These are phyloP conservation scores for Magnusiomyces ingens DNA, from an alignment of 1,139 yeast species.

Conservation along the genomic window DNA sequence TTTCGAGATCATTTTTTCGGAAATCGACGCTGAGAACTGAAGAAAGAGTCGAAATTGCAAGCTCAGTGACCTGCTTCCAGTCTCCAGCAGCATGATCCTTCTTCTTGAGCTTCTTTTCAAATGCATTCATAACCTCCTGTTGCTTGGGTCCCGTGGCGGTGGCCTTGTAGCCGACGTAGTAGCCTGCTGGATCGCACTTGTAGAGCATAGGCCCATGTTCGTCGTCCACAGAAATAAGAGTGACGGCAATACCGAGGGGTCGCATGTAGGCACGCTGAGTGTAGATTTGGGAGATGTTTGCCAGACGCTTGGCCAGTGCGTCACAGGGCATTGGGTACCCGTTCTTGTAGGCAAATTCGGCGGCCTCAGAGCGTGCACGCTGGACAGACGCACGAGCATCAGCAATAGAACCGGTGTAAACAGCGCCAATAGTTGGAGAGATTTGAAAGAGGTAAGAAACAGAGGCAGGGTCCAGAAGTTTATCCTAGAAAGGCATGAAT, in stretches of 20 bases:
- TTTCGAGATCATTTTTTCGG: slow-evolving; percentile 85
- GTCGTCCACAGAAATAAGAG: slow-evolving; percentile 83
- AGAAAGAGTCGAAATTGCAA: slow-evolving; percentile 79
- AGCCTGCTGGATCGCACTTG: slow-evolving; percentile 97
- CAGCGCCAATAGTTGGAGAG: slow-evolving; percentile 78
- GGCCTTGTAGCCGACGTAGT: slow-evolving; percentile 85
- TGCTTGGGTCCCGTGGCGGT: slow-evolving; percentile 96
- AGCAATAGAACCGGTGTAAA: slow-evolving; percentile 93
- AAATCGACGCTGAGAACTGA: slow-evolving; percentile 88
- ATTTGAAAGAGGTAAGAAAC: slow-evolving; percentile 81
- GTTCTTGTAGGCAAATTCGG: slow-evolving; percentile 87
- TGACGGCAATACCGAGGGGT: slow-evolving; percentile 89
- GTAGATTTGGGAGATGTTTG: slow-evolving; percentile 87
- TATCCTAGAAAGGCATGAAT: slow-evolving; percentile 42
- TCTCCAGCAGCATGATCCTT: slow-evolving; percentile 67
- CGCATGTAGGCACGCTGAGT: slow-evolving; percentile 99
- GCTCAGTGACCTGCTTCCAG: slow-evolving; percentile 85
- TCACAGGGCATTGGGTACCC: slow-evolving; percentile 98
- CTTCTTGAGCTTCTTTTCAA: slow-evolving; percentile 88
- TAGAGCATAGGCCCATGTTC: slow-evolving; percentile 84
- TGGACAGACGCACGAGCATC: slow-evolving; percentile 89
- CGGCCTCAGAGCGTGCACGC: slow-evolving; percentile 89
- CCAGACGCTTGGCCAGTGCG: slow-evolving; percentile 89
- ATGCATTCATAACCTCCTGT: slow-evolving; percentile 85
- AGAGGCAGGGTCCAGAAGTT: slow-evolving; percentile 76